Conservation (phyloP, 495 filamentous ascomycete species). For the Pseudotulostoma volvatum region DNA sequence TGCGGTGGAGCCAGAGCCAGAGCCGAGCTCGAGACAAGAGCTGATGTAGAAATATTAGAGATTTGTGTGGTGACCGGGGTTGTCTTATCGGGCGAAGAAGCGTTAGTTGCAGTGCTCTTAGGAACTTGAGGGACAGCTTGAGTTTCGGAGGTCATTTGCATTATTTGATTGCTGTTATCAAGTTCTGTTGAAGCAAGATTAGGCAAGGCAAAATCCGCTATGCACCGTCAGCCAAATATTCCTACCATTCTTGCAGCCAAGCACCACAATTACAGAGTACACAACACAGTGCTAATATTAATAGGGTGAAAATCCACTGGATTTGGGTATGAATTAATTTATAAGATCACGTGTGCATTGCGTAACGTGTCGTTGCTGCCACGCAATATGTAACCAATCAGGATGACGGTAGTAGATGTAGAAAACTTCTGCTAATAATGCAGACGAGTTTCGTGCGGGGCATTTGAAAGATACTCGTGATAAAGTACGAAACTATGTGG, state of each 20-base stretch:
- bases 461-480: no score
- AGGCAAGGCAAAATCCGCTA: no score
- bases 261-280: no score
- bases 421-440: no score
- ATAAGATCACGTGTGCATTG: constrained; percentile 29
- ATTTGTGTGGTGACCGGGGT: constrained; percentile 1
- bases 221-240: no score
- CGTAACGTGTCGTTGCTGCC: constrained; percentile 16
- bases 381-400: constrained; percentile 14
- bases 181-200: no score
- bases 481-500: neutral
- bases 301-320: no score
- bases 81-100: neutral
- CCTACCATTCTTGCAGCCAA: no score
- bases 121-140: neutral
- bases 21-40: constrained; percentile 5
- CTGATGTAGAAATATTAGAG: constrained; percentile 6
- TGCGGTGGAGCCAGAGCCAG: constrained; percentile 8
- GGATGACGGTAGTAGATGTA: constrained; percentile 7
- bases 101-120: neutral
- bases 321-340: no score
- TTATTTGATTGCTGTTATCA: no score
- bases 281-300: no score
- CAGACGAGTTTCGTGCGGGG: no score
- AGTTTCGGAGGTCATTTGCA: neutral